Evolutionary conservation across 805 yeast species (phyloP), one percentile per base, ranked within the genome.

Genomic region (Lipomyces oligophaga): DNA sequence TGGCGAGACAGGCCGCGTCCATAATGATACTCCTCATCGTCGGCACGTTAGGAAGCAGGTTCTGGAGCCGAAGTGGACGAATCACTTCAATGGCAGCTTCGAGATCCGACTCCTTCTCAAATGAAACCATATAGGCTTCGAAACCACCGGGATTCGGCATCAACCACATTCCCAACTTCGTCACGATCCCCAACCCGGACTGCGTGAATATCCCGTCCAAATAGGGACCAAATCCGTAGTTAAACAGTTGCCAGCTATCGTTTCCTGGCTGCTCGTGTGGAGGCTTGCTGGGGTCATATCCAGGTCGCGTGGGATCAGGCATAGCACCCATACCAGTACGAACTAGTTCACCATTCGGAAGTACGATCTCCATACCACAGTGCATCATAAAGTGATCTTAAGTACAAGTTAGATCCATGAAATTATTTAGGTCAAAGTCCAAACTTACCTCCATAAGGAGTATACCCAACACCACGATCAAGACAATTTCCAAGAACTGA

Each of bases 121-220:
- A 37, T 16, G 45, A 34, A 11, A 41, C 45, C 5, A 41, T 28
- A 15, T 41, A 41, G 31, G 25, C 30, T 35, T 41, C 24, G 21
- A 34, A 41, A 1, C 45, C 45, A 15, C 45, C 45, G 18, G 45
- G 45, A 27, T 41, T 34, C 22, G 45, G 45, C 44, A 41, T 41
- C 16, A 41, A 34, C 44, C 44, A 41, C 15, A 41, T 25, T 7
- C 44, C 44, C 38, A 41, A 24, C 38, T 41, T 41, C 7, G 44
- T 41, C n/a, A 41, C 44, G 21, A 41, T 41, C 4, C 44, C 44
- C 25, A 32, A 33, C 21, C 30, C 30, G 32, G 44, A 41, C 25
- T 33, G 44, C 10, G 38, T 41, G 30, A 41, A 41, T n/a, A 41
- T 41, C 1, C 44, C 44, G 33, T 41, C 44, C 5, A 18, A 7